Evolutionary conservation across 495 filamentous ascomycete genomes (phyloP), one percentile per base, ranked within the genome.

Genomic region (Podospora anserina): DNA sequence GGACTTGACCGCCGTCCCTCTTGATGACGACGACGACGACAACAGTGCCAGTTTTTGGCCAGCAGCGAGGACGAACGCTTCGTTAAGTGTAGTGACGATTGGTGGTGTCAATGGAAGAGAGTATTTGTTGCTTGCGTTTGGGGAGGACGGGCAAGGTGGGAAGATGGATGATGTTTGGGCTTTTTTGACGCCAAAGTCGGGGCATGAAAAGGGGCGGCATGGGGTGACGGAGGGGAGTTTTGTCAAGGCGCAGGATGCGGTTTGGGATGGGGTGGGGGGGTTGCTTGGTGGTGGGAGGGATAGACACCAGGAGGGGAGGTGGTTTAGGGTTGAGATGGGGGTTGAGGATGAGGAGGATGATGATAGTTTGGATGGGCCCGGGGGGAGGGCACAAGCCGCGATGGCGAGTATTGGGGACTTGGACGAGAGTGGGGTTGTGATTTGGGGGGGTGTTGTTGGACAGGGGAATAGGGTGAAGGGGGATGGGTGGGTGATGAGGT

Each of bases 121-220:
- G 63, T 88, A 82, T 65, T 77, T 95, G 5, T 76, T 93, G 1
- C 86, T 91, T 0, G 70, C 91, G 39, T 85, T 92, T 61, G 92
- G 92, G 6, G 90, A 93, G 4, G 32, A 19, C 9, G 78, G 77
- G 77, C 4, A 84, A 88, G 72, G 86, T 88, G 1, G 88, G 85
- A 91, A 92, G 82, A 81, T 86, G 71, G 77, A 80, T 19, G 91
- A 94, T 78, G 84, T 92, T 2, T 95, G 92, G 92, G 83, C 82
- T 0, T 95, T 90, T 75, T 85, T 91, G 71, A 79, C 92, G 44
- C 80, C 81, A 16, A 77, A 5, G 7, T 11, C 6, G 3, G 13
- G 39, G 39, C 39, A 49, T 49, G 39, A 49, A 2, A 49, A 11
- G 39, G 9, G 15, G 7, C 39, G 15, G 7, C 39, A 49, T 49